Evolutionary conservation across 768 basidiomycete species (phyloP).

Genomic region (Gloeostereum incarnatum): DNA sequence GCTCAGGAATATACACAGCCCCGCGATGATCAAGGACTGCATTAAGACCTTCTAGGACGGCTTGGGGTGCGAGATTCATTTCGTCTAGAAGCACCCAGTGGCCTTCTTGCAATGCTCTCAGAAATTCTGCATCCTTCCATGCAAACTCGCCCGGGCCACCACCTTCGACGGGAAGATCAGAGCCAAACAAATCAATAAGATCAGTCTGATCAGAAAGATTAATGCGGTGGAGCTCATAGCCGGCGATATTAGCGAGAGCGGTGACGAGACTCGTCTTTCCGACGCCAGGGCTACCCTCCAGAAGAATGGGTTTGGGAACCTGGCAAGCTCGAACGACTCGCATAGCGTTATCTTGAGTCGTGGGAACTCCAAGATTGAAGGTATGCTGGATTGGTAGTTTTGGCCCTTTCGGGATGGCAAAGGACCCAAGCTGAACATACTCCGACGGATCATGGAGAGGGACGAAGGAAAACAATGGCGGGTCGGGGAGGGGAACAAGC

Average conservation of each 20-base stretch:
- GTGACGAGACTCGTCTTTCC: slow-evolving; percentile 93
- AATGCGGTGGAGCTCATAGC: slow-evolving; percentile 80
- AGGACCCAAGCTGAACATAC: slow-evolving; percentile 60
- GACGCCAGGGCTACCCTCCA: slow-evolving; percentile 97
- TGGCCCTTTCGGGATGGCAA: slow-evolving; percentile 59
- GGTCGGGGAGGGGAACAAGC: slow-evolving; percentile 39
- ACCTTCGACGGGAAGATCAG: slow-evolving; percentile 91
- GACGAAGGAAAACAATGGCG: slow-evolving; percentile 13
- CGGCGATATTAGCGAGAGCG: slow-evolving; percentile 75
- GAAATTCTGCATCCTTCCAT: slow-evolving; percentile 96
- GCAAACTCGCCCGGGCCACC: slow-evolving; percentile 87
- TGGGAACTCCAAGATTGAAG: slow-evolving; percentile 86
- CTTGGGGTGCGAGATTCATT: slow-evolving; percentile 97
- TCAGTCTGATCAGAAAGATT: slow-evolving; percentile 99
- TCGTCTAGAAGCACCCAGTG: slow-evolving; percentile 98
- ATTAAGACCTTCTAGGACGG: slow-evolving; percentile 94
- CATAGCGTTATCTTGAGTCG: slow-evolving; percentile 80
- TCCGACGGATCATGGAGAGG: slow-evolving; percentile 22
- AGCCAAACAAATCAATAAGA: slow-evolving; percentile 91
- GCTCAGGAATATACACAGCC: slow-evolving; percentile 89
- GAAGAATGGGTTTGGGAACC: slow-evolving; percentile 79
- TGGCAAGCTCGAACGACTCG: slow-evolving; percentile 88
- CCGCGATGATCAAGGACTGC: slow-evolving; percentile 95
- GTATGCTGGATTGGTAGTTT: slow-evolving; percentile 19
- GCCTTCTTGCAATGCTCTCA: slow-evolving; percentile 88